A percentile compares a stretch with the other conserved stretches of the same genome.
Evolutionary conservation across 768 basidiomycete species (phyloP).

Genomic region (Mycena crocata): DNA sequence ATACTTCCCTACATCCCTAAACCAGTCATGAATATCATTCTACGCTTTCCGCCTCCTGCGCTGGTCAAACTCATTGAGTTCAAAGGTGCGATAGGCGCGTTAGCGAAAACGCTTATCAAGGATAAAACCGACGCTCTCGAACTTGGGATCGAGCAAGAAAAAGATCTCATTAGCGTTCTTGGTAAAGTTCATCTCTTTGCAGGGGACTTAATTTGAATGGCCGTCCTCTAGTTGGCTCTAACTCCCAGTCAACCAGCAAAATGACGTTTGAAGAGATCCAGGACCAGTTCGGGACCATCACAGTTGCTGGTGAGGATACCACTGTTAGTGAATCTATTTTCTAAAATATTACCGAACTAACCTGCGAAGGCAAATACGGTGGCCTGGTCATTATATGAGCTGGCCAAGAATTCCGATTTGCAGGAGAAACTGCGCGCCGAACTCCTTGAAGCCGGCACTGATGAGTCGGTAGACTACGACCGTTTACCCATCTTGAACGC

Average conservation of each 20-base stretch:
- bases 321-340: conserved; percentile 15
- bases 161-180: conserved; percentile 28
- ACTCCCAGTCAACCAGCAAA: conserved; percentile 25
- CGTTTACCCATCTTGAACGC: conserved; percentile 28
- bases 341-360: not conserved
- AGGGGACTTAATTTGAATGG: not conserved
- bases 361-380: conserved; percentile 26
- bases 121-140: conserved; percentile 29
- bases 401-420: conserved; percentile 41
- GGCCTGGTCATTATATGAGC: conserved; percentile 46
- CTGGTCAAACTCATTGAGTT: conserved; percentile 29
- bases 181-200: not conserved
- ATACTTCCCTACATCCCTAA: conserved; percentile 31
- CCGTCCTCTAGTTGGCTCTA: conserved; percentile 16
- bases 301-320: conserved; percentile 30
- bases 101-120: conserved; percentile 28
- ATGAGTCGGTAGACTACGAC: conserved; percentile 27
- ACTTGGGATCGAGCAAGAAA: conserved; percentile 29
- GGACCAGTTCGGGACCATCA: conserved; percentile 31
- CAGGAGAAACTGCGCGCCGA: conserved; percentile 45
- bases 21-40: conserved; percentile 11
- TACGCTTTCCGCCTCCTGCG: conserved; percentile 28
- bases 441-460: conserved; percentile 35
- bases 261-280: conserved; percentile 29
- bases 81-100: conserved; percentile 23